These are phyloP conservation scores for Metarhizium robertsii DNA, from an alignment of 2,329 filamentous ascomycete species.

Conservation along the genomic window DNA sequence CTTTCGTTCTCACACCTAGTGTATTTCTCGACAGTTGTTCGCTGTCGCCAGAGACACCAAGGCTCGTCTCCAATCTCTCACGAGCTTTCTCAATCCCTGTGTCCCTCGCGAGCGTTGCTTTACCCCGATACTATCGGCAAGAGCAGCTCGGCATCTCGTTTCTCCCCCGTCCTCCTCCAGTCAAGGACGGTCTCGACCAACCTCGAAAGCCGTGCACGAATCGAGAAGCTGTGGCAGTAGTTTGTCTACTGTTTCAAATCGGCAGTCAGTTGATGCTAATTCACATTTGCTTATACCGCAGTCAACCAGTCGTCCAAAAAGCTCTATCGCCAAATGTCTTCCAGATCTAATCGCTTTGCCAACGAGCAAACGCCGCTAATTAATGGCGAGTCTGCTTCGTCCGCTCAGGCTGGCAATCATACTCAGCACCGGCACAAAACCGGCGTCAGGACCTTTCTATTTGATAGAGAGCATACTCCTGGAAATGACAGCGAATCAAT, in stretches of 20 bases:
- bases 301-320: conserved; percentile 7
- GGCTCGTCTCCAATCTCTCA: too few species aligned
- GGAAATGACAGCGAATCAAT: conserved; percentile 40
- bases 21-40: too few species aligned
- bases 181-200: too few species aligned
- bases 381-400: conserved; percentile 23
- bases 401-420: conserved; percentile 11
- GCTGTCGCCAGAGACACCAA: too few species aligned
- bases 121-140: too few species aligned
- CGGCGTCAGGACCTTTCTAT: conserved; percentile 32
- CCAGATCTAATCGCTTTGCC: conserved; percentile 16
- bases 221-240: too few species aligned
- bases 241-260: too few species aligned
- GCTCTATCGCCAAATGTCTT: conserved; percentile 22
- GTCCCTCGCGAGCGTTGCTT: too few species aligned
- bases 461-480: conserved; percentile 40
- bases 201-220: too few species aligned
- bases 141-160: too few species aligned
- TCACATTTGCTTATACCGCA: background rate
- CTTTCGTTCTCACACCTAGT: background rate
- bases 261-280: background rate
- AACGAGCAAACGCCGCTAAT: conserved; percentile 35
- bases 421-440: conserved; percentile 13
- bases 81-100: too few species aligned
- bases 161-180: too few species aligned